Conservation (phyloP, 2,329 filamentous ascomycete genomes). For the Aureobasidium sp. region DNA sequence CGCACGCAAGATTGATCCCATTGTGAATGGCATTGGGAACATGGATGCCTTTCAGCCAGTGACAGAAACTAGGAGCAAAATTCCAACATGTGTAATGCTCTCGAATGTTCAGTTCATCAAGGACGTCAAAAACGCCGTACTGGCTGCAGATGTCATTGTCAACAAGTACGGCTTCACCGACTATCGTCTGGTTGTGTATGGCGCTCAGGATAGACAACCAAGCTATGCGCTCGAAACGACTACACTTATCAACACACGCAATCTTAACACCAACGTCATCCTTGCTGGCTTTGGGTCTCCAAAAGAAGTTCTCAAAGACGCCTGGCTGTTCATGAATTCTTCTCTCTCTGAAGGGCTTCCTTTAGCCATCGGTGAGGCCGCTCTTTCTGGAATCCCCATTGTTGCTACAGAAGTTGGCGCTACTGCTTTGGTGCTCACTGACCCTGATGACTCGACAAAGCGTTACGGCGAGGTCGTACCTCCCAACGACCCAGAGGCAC, state of each 20-base stretch:
- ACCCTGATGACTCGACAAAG: slow-evolving; percentile 36
- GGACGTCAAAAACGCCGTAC: slow-evolving; percentile 56
- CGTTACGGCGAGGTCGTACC: slow-evolving; percentile 55
- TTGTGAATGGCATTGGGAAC: slow-evolving; percentile 57
- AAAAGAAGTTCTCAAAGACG: slow-evolving; percentile 34
- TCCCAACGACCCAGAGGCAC: slow-evolving; percentile 52
- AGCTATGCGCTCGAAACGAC: slow-evolving; percentile 53
- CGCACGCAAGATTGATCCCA: slow-evolving; percentile 53
- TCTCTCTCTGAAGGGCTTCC: slow-evolving; percentile 49
- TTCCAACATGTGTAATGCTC: slow-evolving; percentile 57
- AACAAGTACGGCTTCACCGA: slow-evolving; percentile 59
- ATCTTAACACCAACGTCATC: slow-evolving; percentile 42
- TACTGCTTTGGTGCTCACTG: slow-evolving; percentile 46
- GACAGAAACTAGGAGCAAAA: slow-evolving; percentile 49
- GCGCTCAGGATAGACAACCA: slow-evolving; percentile 54
- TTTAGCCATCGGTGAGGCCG: slow-evolving; percentile 51
- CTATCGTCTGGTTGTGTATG: slow-evolving; percentile 55
- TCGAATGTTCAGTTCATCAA: slow-evolving; percentile 54
- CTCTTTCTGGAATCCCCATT: slow-evolving; percentile 47
- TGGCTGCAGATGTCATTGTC: slow-evolving; percentile 57
- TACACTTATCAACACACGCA: slow-evolving; percentile 50
- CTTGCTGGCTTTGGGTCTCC: slow-evolving; percentile 51
- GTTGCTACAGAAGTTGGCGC: slow-evolving; percentile 51
- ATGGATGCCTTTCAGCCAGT: slow-evolving; percentile 56
- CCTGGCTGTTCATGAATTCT: slow-evolving; percentile 45